Percentiles rank a stretch among this genome's conserved stretches.
phyloP scores from a whole-genome alignment of 768 basidiomycete species.

The Kwoniella dendrophila region DNA sequence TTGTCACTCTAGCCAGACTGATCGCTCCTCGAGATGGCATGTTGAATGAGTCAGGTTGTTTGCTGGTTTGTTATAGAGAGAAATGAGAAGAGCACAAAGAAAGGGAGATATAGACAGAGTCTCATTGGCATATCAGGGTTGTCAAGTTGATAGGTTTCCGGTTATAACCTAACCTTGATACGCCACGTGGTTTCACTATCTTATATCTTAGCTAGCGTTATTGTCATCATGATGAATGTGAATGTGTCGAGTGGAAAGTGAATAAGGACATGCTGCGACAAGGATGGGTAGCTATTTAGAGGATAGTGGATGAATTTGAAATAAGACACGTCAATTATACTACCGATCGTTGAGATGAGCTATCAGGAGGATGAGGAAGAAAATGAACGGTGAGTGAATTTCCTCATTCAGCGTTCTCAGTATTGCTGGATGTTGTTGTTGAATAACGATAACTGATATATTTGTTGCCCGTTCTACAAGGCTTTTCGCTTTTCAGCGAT shows the following conservation, averaged over 20 bases:
- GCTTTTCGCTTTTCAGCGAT: slow-evolving; percentile 46
- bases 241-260: too few species aligned
- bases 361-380: slow-evolving; percentile 12
- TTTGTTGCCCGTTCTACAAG: slow-evolving; percentile 13
- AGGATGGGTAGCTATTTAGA: too few species aligned
- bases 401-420: too few species aligned
- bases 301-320: too few species aligned
- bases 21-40: not conserved
- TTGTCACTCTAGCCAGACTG: not conserved
- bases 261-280: too few species aligned
- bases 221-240: not conserved
- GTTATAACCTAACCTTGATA: not conserved
- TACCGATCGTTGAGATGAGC: not conserved
- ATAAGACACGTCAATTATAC: too few species aligned
- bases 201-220: too few species aligned
- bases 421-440: too few species aligned
- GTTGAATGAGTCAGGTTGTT: not conserved
- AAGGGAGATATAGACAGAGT: slow-evolving; percentile 1
- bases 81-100: slow-evolving; percentile 2
- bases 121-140: not conserved
- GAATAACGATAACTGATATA: not conserved
- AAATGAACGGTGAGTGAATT: slow-evolving; percentile 7
- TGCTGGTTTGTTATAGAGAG: not conserved
- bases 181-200: not conserved
- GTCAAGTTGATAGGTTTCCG: not conserved